These are phyloP conservation scores for Begonia loranthoides DNA, from an alignment of 306 rosid genomes.

Conservation along the genomic window DNA sequence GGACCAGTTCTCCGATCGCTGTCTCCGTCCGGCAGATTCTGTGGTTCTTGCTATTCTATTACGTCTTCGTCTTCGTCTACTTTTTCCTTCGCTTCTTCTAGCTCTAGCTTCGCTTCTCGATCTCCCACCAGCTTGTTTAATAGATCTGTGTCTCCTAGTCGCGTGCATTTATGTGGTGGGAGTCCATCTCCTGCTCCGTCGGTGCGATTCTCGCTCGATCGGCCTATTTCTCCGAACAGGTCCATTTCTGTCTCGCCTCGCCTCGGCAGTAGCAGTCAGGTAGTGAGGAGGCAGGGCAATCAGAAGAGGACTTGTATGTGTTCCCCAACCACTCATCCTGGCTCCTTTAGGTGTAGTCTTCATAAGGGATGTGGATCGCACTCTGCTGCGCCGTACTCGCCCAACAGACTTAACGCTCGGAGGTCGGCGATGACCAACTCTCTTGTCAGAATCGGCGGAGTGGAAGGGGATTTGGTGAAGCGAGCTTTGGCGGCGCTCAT, in stretches of 20 bases:
- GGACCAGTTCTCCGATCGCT: constrained; percentile 41
- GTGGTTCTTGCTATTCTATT: constrained; percentile 18
- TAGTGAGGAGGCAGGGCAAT: constrained; percentile 15
- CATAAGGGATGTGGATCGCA: constrained; percentile 25
- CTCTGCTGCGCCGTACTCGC: constrained; percentile 17
- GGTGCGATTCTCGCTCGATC: constrained; percentile 19
- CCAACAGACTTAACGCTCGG: constrained; percentile 23
- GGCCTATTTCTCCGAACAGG: constrained; percentile 22
- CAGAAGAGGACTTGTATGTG: constrained; percentile 39
- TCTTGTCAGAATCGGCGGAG: constrained; percentile 43
- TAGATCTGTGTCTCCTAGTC: constrained; percentile 21
- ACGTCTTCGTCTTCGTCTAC: constrained; percentile 19
- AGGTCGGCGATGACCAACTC: constrained; percentile 69
- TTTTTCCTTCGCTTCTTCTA: constrained; percentile 43
- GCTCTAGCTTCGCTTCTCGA: constrained; percentile 21
- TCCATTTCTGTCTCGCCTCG: constrained; percentile 20
- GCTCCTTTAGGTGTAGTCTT: constrained; percentile 56
- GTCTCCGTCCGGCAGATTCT: constrained; percentile 51
- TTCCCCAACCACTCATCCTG: constrained; percentile 61
- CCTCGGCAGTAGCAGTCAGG: not conserved
- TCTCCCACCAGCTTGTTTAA: constrained; percentile 15
- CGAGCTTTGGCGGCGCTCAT: constrained; percentile 30
- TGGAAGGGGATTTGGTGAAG: constrained; percentile 38
- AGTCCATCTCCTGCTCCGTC: constrained; percentile 6
- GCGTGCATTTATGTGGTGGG: constrained; percentile 2